Conservation (phyloP, 2,329 filamentous ascomycete species). For the Coniochaeta sp. region DNA sequence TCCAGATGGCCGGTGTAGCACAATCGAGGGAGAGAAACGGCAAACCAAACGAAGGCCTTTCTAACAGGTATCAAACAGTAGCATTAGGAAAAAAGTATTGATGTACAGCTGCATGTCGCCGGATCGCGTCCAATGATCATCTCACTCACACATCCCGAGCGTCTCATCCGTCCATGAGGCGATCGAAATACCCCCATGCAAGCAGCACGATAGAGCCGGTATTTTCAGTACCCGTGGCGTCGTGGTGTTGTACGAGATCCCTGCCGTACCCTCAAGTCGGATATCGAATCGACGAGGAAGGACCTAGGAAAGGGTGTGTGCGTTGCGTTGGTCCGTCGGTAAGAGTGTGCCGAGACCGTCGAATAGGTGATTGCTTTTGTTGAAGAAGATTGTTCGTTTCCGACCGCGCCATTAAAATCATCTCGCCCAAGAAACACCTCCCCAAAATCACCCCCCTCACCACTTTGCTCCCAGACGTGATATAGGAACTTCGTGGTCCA, state of each 20-base stretch:
- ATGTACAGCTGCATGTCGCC: constrained; percentile 3
- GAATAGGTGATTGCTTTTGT: background rate
- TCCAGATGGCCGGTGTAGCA: no score
- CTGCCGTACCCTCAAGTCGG: background rate
- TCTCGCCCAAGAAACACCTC: background rate
- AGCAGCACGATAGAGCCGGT: background rate
- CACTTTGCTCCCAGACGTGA: background rate
- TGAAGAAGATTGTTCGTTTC: background rate
- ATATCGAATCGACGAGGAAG: background rate
- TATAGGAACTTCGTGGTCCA: background rate
- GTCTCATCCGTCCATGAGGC: background rate
- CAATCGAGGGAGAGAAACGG: background rate
- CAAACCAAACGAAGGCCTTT: background rate
- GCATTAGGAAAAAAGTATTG: constrained; percentile 10
- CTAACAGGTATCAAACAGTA: constrained; percentile 13
- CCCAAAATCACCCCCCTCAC: background rate
- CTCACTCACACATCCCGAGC: constrained; percentile 3
- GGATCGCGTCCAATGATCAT: background rate
- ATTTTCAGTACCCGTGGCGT: background rate
- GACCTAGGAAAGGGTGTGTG: background rate
- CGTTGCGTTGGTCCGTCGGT: constrained; percentile 5
- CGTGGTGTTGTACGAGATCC: background rate
- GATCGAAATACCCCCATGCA: background rate
- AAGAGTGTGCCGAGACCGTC: background rate
- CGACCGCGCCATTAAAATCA: background rate